Conservation (phyloP, 805 yeast species). For the Ogataea trehaloabstinens region DNA sequence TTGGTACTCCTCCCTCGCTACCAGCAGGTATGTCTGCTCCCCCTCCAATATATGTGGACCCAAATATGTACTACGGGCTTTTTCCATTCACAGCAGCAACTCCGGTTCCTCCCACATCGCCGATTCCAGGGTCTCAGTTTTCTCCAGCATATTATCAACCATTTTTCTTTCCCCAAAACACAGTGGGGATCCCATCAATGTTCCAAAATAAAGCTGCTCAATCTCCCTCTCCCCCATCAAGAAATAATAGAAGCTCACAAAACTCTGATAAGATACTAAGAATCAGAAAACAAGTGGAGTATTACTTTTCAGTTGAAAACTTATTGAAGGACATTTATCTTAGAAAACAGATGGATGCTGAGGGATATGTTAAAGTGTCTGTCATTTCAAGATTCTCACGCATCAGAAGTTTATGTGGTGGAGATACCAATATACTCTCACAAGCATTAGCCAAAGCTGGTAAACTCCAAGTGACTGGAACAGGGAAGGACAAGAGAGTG, state of each 20-base stretch:
- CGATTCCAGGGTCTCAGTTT: slow-evolving; percentile 5
- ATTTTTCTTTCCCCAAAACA: slow-evolving; percentile 10
- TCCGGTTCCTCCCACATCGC: slow-evolving; percentile 9
- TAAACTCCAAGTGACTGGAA: slow-evolving; percentile 29
- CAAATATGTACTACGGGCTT: slow-evolving; percentile 13
- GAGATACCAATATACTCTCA: slow-evolving; percentile 43
- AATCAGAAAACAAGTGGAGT: slow-evolving; percentile 61
- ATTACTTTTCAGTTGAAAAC: slow-evolving; percentile 86
- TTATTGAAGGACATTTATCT: slow-evolving; percentile 77
- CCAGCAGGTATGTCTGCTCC: slow-evolving; percentile 5
- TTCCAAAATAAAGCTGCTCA: slow-evolving; percentile 2
- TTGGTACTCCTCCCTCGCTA: too few species aligned
- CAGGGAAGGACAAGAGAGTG: slow-evolving; percentile 40
- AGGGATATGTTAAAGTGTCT: slow-evolving; percentile 64
- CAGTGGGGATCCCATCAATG: slow-evolving; percentile 7
- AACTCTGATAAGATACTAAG: slow-evolving; percentile 14
- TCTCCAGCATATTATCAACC: slow-evolving; percentile 12
- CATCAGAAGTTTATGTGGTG: slow-evolving; percentile 54
- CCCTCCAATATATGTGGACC: slow-evolving; percentile 16
- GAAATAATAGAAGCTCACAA: not conserved
- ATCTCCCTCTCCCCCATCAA: not conserved
- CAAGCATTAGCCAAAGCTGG: slow-evolving; percentile 29
- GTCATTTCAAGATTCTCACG: slow-evolving; percentile 69
- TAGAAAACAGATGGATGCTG: slow-evolving; percentile 69
- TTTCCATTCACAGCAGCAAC: slow-evolving; percentile 8